Base-by-base conservation (phyloP, 1,139 yeast genomes). In the Lipomyces yarrowii region DNA sequence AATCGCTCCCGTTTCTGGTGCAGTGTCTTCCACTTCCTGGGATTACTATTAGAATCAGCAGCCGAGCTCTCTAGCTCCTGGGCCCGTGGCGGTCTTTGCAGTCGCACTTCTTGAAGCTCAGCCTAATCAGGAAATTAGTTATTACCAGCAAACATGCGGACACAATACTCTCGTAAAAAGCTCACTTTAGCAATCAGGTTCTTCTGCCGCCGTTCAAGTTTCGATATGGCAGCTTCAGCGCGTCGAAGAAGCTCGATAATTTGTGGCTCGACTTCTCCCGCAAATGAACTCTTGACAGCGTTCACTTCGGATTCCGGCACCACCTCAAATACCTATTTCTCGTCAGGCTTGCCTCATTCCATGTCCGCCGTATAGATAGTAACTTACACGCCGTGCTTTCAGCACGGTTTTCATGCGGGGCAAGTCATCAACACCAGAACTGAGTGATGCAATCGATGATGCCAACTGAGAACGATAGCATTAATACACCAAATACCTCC, bases 251-350 rank as follows among this genome's bases (percentile, higher is more conserved):
- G 61, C 11, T 67, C 69, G n/a, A 67, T 48, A 26, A 67, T 62
- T 32, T 54, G 69, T 4, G 69, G 69, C 57, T 67, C 69, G 21
- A 67, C 64, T 59, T 67, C 69, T 8, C 62, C 69, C 8, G 65
- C 69, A 3, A 67, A 39, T 1, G 69, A 56, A 8, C 61, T 21
- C 52, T 64, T 65, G n/a, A 64, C 15, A 6, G 64, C 42, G 33
- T 46, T 52, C 13, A 67, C 66, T n/a, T 64, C 68, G 2, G 67
- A 62, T 39, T 67, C 69, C 1, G 69, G 69, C 6, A 65, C 66
- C 10, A 67, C 66, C 18, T 65, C 69, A 26, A 67, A 67, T 5
- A 67, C 66, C 68, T 64, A 13, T 23, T n/a, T 13, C 37, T 18
- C 7, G 30, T 18, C 3, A 18, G 56, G 8, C 30, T 26, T 26